Conservation (phyloP, 768 basidiomycete genomes). For the Boletus vermiculosoides region DNA sequence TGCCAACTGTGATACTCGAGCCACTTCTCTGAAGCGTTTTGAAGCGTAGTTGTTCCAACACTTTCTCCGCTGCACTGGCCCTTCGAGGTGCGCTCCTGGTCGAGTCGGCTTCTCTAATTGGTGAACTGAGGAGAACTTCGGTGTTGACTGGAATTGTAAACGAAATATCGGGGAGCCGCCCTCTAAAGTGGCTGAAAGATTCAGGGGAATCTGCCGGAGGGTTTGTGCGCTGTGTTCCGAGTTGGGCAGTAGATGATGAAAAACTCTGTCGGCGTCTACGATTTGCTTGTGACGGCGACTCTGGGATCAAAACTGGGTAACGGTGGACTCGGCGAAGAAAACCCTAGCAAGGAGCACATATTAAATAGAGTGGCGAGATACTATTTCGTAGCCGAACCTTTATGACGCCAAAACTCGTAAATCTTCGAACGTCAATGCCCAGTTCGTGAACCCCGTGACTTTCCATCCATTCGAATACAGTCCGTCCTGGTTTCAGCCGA, state of each 20-base stretch:
- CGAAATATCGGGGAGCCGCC: slow-evolving; percentile 22
- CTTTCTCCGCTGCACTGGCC: slow-evolving; percentile 66
- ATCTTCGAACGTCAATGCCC: slow-evolving; percentile 90
- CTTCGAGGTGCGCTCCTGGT: slow-evolving; percentile 38
- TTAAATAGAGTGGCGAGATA: not conserved
- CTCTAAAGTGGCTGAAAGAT: slow-evolving; percentile 17
- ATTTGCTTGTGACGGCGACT: slow-evolving; percentile 26
- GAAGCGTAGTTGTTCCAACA: slow-evolving; percentile 61
- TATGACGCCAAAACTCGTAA: slow-evolving; percentile 96
- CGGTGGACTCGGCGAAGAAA: slow-evolving; percentile 91
- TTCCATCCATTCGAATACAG: slow-evolving; percentile 87
- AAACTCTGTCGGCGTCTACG: slow-evolving; percentile 34
- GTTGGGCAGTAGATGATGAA: slow-evolving; percentile 18
- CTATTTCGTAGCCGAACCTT: slow-evolving; percentile 51
- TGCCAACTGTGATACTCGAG: slow-evolving; percentile 11
- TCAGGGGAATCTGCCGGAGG: slow-evolving; percentile 14
- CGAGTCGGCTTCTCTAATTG: slow-evolving; percentile 36
- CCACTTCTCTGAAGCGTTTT: slow-evolving; percentile 52
- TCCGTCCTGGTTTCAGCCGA: slow-evolving; percentile 76
- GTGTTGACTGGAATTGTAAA: slow-evolving; percentile 18
- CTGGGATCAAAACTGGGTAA: slow-evolving; percentile 75
- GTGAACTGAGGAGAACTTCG: slow-evolving; percentile 27
- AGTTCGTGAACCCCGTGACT: slow-evolving; percentile 62
- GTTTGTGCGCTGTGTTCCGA: slow-evolving; percentile 8
- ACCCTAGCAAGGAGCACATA: slow-evolving; percentile 46